phyloP scores from a whole-genome alignment of 768 basidiomycete species.

The Tubosaeta sp. region DNA sequence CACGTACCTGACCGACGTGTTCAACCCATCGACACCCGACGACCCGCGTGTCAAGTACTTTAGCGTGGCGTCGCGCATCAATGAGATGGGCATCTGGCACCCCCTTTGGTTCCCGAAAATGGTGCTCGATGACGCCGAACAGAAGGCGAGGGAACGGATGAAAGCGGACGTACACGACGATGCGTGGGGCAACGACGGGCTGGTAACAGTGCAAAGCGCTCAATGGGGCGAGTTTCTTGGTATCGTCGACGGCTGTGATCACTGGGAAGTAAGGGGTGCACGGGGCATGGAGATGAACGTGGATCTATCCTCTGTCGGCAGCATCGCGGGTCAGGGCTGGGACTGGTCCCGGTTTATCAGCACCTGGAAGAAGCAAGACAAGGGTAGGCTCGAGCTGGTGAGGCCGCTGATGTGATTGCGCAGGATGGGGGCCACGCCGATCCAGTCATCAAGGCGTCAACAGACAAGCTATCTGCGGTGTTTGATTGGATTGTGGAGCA shows the following conservation, averaged over 20 bases:
- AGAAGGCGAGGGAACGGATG: slow-evolving; percentile 46
- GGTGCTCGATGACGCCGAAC: slow-evolving; percentile 83
- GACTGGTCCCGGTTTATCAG: slow-evolving; percentile 64
- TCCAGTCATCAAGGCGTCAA: slow-evolving; percentile 59
- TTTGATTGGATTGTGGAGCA: slow-evolving; percentile 80
- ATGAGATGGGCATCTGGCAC: slow-evolving; percentile 73
- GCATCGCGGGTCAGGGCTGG: slow-evolving; percentile 43
- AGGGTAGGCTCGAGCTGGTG: slow-evolving; percentile 32
- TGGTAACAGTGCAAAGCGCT: slow-evolving; percentile 89
- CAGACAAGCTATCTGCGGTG: slow-evolving; percentile 68
- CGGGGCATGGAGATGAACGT: slow-evolving; percentile 68
- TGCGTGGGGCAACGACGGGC: slow-evolving; percentile 84
- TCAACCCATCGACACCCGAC: slow-evolving; percentile 81
- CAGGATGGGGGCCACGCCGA: slow-evolving; percentile 42
- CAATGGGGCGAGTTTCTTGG: slow-evolving; percentile 97
- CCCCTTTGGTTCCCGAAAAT: slow-evolving; percentile 97
- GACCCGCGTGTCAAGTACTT: slow-evolving; percentile 85
- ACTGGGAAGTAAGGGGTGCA: slow-evolving; percentile 94
- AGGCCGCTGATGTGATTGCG: slow-evolving; percentile 13
- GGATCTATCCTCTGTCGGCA: slow-evolving; percentile 48
- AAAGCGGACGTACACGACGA: slow-evolving; percentile 38
- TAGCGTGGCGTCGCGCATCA: slow-evolving; percentile 79
- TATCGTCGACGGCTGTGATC: slow-evolving; percentile 83
- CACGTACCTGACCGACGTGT: slow-evolving; percentile 67
- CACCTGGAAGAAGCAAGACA: slow-evolving; percentile 58